A percentile compares a stretch with the other conserved stretches of the same genome.
Evolutionary conservation across 352 stramenopile species (phyloP).

Genomic region (Globisporangium nagaii): DNA sequence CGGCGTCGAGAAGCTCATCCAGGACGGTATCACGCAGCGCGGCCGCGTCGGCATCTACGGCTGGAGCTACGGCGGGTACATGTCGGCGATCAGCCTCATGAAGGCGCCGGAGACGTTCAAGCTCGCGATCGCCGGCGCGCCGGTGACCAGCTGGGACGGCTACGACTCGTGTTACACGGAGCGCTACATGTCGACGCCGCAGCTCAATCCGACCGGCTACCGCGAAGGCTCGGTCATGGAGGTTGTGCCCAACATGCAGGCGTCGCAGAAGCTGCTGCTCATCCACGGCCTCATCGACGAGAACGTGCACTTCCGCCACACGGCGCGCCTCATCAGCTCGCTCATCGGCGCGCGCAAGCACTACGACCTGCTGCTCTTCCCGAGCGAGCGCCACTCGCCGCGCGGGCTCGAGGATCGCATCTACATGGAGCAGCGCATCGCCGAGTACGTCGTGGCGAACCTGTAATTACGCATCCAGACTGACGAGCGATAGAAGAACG

Average conservation of each 20-base stretch:
- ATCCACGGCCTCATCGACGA: slow-evolving; percentile 97
- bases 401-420: slow-evolving; percentile 89
- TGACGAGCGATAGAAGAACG: too few species aligned
- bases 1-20: slow-evolving; percentile 72
- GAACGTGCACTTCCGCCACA: slow-evolving; percentile 98
- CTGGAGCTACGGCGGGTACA: slow-evolving; percentile 98
- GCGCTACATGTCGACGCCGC: slow-evolving; percentile 95
- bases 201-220: slow-evolving; percentile 92
- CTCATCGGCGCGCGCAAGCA: slow-evolving; percentile 92
- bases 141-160: slow-evolving; percentile 96
- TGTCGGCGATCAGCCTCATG: slow-evolving; percentile 95
- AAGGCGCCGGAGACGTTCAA: slow-evolving; percentile 95
- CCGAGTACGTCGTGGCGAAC: slow-evolving; percentile 75
- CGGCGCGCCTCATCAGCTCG: slow-evolving; percentile 93
- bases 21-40: slow-evolving; percentile 85
- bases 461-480: slow-evolving; percentile 33
- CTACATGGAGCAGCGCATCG: slow-evolving; percentile 95
- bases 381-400: slow-evolving; percentile 94
- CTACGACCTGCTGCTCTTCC: slow-evolving; percentile 97
- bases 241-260: slow-evolving; percentile 88
- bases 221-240: slow-evolving; percentile 89
- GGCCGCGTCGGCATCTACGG: slow-evolving; percentile 93
- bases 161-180: slow-evolving; percentile 99
- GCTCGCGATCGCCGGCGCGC: slow-evolving; percentile 93
- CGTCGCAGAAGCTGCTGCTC: slow-evolving; percentile 88